These are phyloP conservation scores for Diospyros lotus DNA, from an alignment of 148 eudicot genomes.

Conservation along the genomic window DNA sequence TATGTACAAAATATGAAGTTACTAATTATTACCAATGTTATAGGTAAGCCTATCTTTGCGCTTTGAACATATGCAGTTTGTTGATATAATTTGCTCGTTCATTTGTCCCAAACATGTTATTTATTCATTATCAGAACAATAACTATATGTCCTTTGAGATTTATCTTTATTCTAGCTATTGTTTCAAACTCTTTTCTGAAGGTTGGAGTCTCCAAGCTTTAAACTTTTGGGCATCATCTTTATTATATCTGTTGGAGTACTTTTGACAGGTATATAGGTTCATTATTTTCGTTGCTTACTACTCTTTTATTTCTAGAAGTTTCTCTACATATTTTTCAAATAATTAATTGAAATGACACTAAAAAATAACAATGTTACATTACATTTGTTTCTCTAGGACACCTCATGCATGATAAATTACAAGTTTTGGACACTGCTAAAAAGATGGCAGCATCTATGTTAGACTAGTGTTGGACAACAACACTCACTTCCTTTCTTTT, in stretches of 20 bases:
- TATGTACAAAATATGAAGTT: not conserved
- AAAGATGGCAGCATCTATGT: no score
- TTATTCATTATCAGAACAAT: not conserved
- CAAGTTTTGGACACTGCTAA: no score
- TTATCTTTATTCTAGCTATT: slow-evolving; percentile 10
- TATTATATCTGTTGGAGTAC: slow-evolving; percentile 72
- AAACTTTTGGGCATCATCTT: slow-evolving; percentile 87
- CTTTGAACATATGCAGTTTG: not conserved
- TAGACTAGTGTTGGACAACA: no score
- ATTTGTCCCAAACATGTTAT: not conserved
- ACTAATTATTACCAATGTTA: not conserved
- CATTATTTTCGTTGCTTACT: slow-evolving; percentile 5
- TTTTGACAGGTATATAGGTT: slow-evolving; percentile 67
- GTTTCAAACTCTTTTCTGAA: slow-evolving; percentile 21
- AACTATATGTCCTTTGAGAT: not conserved
- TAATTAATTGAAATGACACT: not conserved
- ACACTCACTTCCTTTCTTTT: no score
- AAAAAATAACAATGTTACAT: not conserved
- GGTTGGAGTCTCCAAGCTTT: slow-evolving; percentile 93
- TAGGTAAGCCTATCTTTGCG: not conserved
- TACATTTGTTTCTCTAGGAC: not conserved
- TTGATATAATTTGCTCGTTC: not conserved
- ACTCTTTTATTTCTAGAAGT: not conserved
- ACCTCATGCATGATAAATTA: not conserved
- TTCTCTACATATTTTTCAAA: slow-evolving; percentile 2